phyloP scores from a whole-genome alignment of 2,329 filamentous ascomycete genomes.

The Botrytis cinerea region DNA sequence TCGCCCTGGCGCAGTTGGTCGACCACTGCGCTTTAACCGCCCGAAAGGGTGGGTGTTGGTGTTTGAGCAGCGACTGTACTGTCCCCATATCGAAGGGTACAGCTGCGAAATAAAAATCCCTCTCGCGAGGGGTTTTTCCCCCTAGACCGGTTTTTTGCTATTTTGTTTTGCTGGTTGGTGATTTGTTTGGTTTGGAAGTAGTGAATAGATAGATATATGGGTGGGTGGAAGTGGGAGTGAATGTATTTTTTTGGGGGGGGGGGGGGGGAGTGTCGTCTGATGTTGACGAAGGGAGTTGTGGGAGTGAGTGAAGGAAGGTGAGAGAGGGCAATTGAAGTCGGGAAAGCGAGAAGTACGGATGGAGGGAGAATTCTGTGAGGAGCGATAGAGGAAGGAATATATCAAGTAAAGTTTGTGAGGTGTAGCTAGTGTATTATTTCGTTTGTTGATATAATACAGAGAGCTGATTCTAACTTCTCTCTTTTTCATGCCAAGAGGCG shows the following conservation, averaged over 20 bases:
- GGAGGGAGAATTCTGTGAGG: neutral
- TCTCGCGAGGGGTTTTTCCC: neutral
- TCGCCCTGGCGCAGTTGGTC: neutral
- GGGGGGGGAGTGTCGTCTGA: neutral
- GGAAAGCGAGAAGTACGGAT: neutral
- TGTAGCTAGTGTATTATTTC: neutral
- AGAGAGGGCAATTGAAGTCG: neutral
- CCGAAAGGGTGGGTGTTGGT: neutral
- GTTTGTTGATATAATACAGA: neutral
- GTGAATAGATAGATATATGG: neutral
- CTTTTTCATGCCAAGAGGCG: neutral
- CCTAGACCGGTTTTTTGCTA: neutral
- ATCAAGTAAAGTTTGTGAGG: neutral
- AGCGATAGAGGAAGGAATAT: neutral
- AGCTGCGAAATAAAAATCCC: conserved; percentile 2
- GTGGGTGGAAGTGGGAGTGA: neutral
- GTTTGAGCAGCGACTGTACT: neutral
- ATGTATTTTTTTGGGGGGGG: neutral
- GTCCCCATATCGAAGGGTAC: neutral
- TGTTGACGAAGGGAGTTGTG: neutral
- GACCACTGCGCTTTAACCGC: neutral
- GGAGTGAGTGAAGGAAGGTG: neutral
- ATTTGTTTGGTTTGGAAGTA: neutral
- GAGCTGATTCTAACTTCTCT: neutral
- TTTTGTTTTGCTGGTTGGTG: neutral